These are phyloP conservation scores for Mortierella alpina DNA, from an alignment of 192 early-diverging fungal genomes.

Conservation along the genomic window DNA sequence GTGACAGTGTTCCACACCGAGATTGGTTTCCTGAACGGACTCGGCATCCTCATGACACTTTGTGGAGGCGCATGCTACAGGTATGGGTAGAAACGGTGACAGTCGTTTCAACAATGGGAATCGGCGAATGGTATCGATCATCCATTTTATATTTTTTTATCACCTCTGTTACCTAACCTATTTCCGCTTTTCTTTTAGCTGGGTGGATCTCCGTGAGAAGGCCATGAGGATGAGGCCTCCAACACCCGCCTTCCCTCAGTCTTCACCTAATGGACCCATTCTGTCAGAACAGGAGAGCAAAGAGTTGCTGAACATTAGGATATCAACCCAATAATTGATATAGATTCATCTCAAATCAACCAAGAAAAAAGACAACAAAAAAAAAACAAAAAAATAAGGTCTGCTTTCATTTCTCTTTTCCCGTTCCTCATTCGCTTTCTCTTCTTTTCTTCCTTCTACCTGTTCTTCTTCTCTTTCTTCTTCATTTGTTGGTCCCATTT, in stretches of 20 bases:
- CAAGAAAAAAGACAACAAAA: not conserved
- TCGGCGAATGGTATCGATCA: no score
- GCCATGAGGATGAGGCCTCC: conserved; percentile 25
- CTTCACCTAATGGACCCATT: conserved; percentile 28
- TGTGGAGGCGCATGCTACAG: conserved; percentile 70
- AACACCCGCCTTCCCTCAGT: conserved; percentile 43
- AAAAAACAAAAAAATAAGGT: not conserved
- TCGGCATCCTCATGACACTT: conserved; percentile 71
- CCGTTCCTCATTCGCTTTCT: not conserved
- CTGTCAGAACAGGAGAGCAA: conserved; percentile 41
- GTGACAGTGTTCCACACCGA: conserved; percentile 70
- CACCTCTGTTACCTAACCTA: not conserved
- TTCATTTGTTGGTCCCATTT: not conserved
- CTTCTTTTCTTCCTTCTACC: not conserved
- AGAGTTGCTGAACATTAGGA: conserved; percentile 43
- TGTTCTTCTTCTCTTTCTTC: not conserved
- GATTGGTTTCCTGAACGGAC: conserved; percentile 68
- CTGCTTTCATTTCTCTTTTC: not conserved
- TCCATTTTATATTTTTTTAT: no score
- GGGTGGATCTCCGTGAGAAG: conserved; percentile 50
- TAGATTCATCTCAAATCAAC: no score
- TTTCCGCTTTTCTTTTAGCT: conserved; percentile 15
- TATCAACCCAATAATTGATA: conserved; percentile 28
- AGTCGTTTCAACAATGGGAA: not conserved
- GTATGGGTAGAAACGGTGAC: conserved; percentile 29